These are phyloP conservation scores for Rhizopus stolonifer DNA, from an alignment of 371 early-diverging fungal species.

Conservation along the genomic window DNA sequence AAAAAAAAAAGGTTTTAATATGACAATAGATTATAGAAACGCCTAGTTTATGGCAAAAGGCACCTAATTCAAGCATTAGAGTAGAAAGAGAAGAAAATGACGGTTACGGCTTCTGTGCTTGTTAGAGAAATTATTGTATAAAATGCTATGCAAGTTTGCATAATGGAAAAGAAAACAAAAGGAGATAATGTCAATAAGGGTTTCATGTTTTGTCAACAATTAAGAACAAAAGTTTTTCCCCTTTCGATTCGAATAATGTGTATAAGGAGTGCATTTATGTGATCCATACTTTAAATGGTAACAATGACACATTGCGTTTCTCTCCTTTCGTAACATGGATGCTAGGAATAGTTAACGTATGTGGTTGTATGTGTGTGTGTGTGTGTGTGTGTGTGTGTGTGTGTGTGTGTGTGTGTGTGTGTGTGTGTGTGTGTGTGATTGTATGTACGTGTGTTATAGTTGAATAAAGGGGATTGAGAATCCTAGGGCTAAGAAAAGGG, in stretches of 20 bases:
- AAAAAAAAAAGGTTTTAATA: constrained; percentile 19
- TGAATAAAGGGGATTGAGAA: background rate
- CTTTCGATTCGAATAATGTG: too few relatives aligned
- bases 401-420: too few relatives aligned
- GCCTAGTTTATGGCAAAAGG: constrained; percentile 77
- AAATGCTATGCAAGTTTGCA: constrained; percentile 14
- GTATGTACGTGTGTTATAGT: background rate
- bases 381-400: too few relatives aligned
- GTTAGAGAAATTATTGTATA: constrained; percentile 13
- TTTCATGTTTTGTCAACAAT: background rate
- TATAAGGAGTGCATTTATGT: too few relatives aligned
- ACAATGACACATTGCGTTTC: constrained; percentile 1
- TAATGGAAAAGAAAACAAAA: background rate
- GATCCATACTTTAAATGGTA: background rate
- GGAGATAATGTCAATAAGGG: background rate
- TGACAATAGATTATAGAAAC: constrained; percentile 68
- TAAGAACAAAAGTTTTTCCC: constrained; percentile 2
- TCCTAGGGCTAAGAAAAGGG: background rate
- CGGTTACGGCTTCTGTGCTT: constrained; percentile 12
- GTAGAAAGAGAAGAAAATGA: constrained; percentile 7
- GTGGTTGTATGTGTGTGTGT: too few relatives aligned
- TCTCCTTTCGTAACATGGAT: too few relatives aligned
- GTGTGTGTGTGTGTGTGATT: too few relatives aligned
- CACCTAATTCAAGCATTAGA: constrained; percentile 22
- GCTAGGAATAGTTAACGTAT: too few relatives aligned